These are phyloP conservation scores for Ensete glaucum DNA, from an alignment of 176 grass and related monocot species.

Conservation along the genomic window DNA sequence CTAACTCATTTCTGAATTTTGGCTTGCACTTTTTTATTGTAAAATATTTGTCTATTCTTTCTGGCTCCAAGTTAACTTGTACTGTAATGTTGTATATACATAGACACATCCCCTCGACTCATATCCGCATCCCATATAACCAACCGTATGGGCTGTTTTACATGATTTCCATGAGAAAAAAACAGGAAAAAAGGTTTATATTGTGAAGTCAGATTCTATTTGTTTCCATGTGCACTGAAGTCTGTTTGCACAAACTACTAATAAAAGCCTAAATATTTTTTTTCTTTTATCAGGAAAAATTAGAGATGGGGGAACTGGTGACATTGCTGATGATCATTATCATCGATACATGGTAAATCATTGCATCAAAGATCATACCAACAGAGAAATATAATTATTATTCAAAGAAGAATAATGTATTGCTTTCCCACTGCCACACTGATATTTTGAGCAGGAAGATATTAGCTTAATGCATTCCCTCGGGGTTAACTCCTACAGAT, in stretches of 20 bases:
- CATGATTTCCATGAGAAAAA: not conserved
- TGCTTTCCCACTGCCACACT: not conserved
- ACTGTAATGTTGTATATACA: too few relatives aligned
- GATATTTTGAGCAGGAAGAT: slow-evolving; percentile 33
- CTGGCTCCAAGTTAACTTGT: not conserved
- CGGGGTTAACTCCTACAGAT: slow-evolving; percentile 52
- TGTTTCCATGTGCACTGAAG: not conserved
- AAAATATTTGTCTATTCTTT: not conserved
- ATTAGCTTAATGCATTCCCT: slow-evolving; percentile 47
- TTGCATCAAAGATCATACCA: not conserved
- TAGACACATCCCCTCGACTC: too few relatives aligned
- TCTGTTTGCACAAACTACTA: not conserved
- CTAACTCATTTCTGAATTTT: too few relatives aligned
- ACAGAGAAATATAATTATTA: not conserved
- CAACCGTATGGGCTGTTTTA: not conserved
- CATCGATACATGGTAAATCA: slow-evolving; percentile 41
- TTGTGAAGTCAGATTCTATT: not conserved
- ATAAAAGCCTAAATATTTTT: not conserved
- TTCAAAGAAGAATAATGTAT: not conserved
- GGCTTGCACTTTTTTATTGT: too few relatives aligned
- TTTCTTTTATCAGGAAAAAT: slow-evolving; percentile 31
- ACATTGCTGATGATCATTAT: slow-evolving; percentile 46
- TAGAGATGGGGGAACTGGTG: slow-evolving; percentile 36
- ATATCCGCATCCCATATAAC: too few relatives aligned
- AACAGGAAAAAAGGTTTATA: not conserved